Evolutionary conservation across 2,329 filamentous ascomycete species (phyloP), one percentile per base, ranked within the genome.

Genomic region (Cadophora malorum): DNA sequence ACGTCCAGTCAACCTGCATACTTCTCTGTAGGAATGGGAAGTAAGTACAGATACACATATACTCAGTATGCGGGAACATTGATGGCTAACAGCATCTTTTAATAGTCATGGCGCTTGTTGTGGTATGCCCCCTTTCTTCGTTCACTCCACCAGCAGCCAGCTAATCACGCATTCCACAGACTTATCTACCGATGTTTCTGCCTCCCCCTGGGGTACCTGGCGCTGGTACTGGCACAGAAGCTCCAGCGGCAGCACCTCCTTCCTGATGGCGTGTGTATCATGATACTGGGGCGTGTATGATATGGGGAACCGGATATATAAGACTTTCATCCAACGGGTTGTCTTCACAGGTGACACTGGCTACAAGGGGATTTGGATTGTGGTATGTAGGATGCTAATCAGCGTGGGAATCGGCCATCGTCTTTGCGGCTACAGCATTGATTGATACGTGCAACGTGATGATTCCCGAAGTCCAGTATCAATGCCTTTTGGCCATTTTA

Each of bases 11-110:
- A 92, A 5, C 93, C 94, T 2, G 87, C 84, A 63, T 89, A 88
- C 78, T 90, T 96, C 80, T 89, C 89, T 66, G 88, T 96, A 66
- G 86, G 89, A 79, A 96, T 96, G 91, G 88, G 92, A 23, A 76
- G 91, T 93, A 83, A 75, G 65, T 71, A n/a, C 16, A 63, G 7
- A 19, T 23, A 3, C 12, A n/a, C 16, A 63, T n/a, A 19, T 23
- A 3, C 12, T 25, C 9, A 33, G 2, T 31, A 3, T 28, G 5
- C 35, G 12, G 19, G 28, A 10, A 49, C 33, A 31, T 33, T 33
- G 21, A n/a, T 23, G 1, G 21, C 55, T 58, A 33, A 68, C 63
- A 33, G 59, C 41, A n/a, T 61, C 52, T 35, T 64, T 55, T 67
- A 45, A 71, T 73, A 77, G 76, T 77, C 12, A 72, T 78, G 74